Base-by-base conservation (phyloP, 768 basidiomycete genomes). In the Serendipita sp. region DNA sequence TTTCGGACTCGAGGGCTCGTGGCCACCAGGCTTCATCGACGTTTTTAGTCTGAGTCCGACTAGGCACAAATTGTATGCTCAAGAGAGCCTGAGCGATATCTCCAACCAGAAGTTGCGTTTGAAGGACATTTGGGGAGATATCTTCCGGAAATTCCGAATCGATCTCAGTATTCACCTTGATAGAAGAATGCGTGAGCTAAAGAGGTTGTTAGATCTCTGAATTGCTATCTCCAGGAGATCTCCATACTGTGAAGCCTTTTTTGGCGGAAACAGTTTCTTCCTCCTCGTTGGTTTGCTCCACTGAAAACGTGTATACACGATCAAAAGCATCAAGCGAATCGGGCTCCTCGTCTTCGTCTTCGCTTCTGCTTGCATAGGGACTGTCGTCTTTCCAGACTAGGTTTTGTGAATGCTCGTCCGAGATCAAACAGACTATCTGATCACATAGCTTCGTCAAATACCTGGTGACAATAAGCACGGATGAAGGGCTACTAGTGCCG, bases 391-490 rank as follows among this genome's bases (percentile, higher is more conserved):
- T 65, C 78, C 78, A 83, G 2, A 82, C 69, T 51, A 85, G 73
- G 2, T 76, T 70, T 45, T 72, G 67, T 0, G 79, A 74, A 48
- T 84, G 79, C 13, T 78, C 76, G 0, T 77, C 69, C 2, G 83
- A 82, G 24, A 85, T 71, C 38, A 85, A 69, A 34, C 78, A 79
- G 0, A 79, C 69, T 1, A 80, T 70, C 70, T 85, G 84, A 67
- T 86, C 83, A 15, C 78, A 73, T 45, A 85, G 76, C 72, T 83
- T 83, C 2, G 77, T 82, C 8, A 85, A 77, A 67, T 86, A 85
- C 60, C 84, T 85, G 41, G 3, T 18, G 56, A 60, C 5, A 32
- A 13, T 37, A 32, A 18, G 18, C 45, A 37, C 62, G 67, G 28
- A n/a, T 54, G 3, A 30, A 2, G 15, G 34, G 10, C 10, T 35